These are phyloP conservation scores for Clonostachys chloroleuca DNA, from an alignment of 2,329 filamentous ascomycete species.

Conservation along the genomic window DNA sequence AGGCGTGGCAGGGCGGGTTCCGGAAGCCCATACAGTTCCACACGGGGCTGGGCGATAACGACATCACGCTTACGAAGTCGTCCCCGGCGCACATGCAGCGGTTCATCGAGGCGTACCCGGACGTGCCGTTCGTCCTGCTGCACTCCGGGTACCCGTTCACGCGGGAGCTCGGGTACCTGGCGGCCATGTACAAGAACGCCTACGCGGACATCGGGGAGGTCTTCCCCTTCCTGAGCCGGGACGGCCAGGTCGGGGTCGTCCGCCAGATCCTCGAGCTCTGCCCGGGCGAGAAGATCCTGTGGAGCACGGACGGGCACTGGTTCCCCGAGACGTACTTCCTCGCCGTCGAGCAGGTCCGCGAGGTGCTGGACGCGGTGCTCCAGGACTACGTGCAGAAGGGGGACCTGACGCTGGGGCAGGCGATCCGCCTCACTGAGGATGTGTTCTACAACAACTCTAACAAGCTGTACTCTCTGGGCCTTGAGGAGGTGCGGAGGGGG, in stretches of 20 bases:
- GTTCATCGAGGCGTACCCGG: conserved; percentile 65
- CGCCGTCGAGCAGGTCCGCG: conserved; percentile 66
- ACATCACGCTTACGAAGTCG: conserved; percentile 64
- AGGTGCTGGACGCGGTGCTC: conserved; percentile 65
- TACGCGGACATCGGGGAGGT: conserved; percentile 82
- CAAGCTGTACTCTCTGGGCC: conserved; percentile 56
- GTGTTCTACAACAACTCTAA: conserved; percentile 78
- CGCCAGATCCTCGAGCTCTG: conserved; percentile 72
- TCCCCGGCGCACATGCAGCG: conserved; percentile 73
- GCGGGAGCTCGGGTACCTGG: conserved; percentile 73
- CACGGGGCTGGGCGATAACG: conserved; percentile 76
- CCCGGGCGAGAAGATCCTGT: conserved; percentile 71
- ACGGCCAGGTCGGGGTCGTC: conserved; percentile 69
- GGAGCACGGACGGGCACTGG: conserved; percentile 77
- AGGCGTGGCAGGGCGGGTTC: conserved; percentile 27
- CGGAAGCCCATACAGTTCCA: conserved; percentile 81
- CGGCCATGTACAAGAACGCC: conserved; percentile 72
- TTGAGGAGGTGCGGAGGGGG: conserved; percentile 12
- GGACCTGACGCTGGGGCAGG: conserved; percentile 57
- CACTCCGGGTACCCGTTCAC: conserved; percentile 82
- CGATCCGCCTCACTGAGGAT: conserved; percentile 58
- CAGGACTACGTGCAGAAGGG: conserved; percentile 61
- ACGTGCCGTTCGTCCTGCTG: conserved; percentile 71
- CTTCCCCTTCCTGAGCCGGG: conserved; percentile 72
- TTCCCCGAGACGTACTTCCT: conserved; percentile 76